Evolutionary conservation across 2,329 filamentous ascomycete species (phyloP).

Genomic region (Thielaviopsis musarum): DNA sequence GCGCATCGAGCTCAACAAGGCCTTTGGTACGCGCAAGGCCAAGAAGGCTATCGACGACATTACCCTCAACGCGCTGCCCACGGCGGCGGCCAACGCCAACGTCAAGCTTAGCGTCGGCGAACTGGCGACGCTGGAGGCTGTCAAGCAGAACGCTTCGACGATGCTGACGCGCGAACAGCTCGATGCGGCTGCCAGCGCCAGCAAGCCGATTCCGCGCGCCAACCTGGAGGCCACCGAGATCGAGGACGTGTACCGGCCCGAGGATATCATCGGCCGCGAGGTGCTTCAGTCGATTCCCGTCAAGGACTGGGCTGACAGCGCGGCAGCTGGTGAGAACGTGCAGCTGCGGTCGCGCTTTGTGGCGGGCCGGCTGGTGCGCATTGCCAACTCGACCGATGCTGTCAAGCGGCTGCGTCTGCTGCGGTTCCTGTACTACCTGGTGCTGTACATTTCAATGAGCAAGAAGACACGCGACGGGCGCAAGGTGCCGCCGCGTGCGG

Average conservation of each 20-base stretch:
- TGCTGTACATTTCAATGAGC: slow-evolving; percentile 34
- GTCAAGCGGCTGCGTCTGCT: slow-evolving; percentile 38
- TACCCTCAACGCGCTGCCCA: slow-evolving; percentile 53
- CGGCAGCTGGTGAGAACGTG: slow-evolving; percentile 40
- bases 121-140: slow-evolving; percentile 43
- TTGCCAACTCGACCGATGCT: slow-evolving; percentile 36
- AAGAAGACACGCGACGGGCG: slow-evolving; percentile 31
- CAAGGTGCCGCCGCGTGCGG: slow-evolving; percentile 42
- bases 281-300: slow-evolving; percentile 52
- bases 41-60: slow-evolving; percentile 57
- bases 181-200: slow-evolving; percentile 44
- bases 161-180: slow-evolving; percentile 52
- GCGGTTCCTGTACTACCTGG: slow-evolving; percentile 41
- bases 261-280: slow-evolving; percentile 48
- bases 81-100: slow-evolving; percentile 23
- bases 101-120: slow-evolving; percentile 38
- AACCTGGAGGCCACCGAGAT: slow-evolving; percentile 51
- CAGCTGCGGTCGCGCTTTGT: slow-evolving; percentile 46
- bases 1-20: slow-evolving; percentile 53
- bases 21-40: slow-evolving; percentile 75
- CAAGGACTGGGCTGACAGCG: slow-evolving; percentile 56
- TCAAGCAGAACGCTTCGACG: slow-evolving; percentile 42
- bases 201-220: slow-evolving; percentile 56
- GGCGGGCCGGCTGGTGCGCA: slow-evolving; percentile 39
- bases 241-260: slow-evolving; percentile 55